A percentile compares a stretch with the other conserved stretches of the same genome.
phyloP scores from a whole-genome alignment of 495 filamentous ascomycete species.

The Xylaria bambusicola region DNA sequence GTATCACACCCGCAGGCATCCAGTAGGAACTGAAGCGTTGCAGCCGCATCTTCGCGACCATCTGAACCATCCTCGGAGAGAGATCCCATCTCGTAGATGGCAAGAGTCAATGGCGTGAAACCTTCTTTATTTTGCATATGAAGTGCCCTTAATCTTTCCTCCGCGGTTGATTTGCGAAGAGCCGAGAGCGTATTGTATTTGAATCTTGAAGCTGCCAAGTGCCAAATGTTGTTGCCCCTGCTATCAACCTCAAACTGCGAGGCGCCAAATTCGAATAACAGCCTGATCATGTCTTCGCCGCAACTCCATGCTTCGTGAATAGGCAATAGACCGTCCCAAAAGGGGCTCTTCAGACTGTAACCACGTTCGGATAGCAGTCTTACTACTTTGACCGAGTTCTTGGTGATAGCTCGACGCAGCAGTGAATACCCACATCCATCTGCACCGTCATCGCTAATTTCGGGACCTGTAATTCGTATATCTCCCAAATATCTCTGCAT shows the following conservation, averaged over 20 bases:
- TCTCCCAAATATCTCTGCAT: constrained; percentile 1
- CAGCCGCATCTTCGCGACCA: background rate
- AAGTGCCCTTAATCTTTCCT: background rate
- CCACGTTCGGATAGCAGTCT: background rate
- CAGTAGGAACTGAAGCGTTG: background rate
- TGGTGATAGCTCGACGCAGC: background rate
- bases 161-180: background rate
- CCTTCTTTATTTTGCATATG: background rate
- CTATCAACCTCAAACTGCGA: background rate
- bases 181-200: background rate
- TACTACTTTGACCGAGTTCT: background rate
- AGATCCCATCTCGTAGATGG: background rate
- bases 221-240: constrained; percentile 1
- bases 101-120: background rate
- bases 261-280: background rate
- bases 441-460: background rate
- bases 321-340: background rate
- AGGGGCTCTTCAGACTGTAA: background rate
- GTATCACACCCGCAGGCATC: background rate
- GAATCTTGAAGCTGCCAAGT: background rate
- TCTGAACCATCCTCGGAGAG: no score
- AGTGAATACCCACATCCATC: background rate
- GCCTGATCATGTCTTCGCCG: background rate
- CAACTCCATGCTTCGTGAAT: background rate
- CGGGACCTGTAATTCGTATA: background rate